Conservation (phyloP, 2,329 filamentous ascomycete genomes). For the Cadophora sp. region DNA sequence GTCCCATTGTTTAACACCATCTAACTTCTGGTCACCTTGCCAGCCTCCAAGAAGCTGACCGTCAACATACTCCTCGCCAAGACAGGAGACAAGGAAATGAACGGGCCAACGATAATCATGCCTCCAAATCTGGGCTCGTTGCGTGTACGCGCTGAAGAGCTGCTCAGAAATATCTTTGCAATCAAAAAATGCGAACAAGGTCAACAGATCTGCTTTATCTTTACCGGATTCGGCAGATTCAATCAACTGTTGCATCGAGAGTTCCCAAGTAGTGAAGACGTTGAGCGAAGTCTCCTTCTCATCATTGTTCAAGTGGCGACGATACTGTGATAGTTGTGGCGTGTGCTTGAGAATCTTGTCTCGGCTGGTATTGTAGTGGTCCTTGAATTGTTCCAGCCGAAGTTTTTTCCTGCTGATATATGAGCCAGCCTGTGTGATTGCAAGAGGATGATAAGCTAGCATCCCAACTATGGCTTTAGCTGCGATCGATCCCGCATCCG, state of each 20-base stretch:
- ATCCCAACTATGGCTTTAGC: slow-evolving; percentile 28
- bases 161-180: slow-evolving; percentile 37
- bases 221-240: background rate
- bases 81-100: slow-evolving; percentile 15
- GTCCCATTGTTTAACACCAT: slow-evolving; percentile 23
- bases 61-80: background rate
- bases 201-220: slow-evolving; percentile 29
- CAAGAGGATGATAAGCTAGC: slow-evolving; percentile 40
- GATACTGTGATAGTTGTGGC: slow-evolving; percentile 33
- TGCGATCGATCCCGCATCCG: slow-evolving; percentile 3
- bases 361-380: slow-evolving; percentile 29
- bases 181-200: slow-evolving; percentile 39
- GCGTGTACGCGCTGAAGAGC: slow-evolving; percentile 32
- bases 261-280: slow-evolving; percentile 42
- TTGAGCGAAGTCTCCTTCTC: slow-evolving; percentile 31
- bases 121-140: background rate
- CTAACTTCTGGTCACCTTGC: background rate
- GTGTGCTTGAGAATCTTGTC: slow-evolving; percentile 32
- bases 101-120: slow-evolving; percentile 23
- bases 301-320: slow-evolving; percentile 18
- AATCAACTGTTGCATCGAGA: slow-evolving; percentile 36
- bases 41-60: slow-evolving; percentile 2
- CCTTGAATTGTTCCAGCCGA: slow-evolving; percentile 32
- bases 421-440: slow-evolving; percentile 42
- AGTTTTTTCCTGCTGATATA: slow-evolving; percentile 38